A percentile compares a stretch with the other conserved stretches of the same genome.
Conservation (phyloP, 2,329 filamentous ascomycete species). For the Xylariaceae sp. region DNA sequence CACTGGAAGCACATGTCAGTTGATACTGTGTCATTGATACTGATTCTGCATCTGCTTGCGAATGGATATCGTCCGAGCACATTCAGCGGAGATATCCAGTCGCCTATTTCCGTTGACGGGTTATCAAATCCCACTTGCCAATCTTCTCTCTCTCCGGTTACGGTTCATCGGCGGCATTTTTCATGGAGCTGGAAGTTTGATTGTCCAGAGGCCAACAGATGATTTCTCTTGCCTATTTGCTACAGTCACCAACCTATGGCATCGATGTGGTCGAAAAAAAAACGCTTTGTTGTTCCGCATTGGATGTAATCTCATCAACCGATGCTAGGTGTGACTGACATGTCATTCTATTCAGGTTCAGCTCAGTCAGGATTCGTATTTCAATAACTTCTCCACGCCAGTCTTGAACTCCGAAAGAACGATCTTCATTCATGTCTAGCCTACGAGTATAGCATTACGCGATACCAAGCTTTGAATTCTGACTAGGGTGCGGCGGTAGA, state of each 20-base stretch:
- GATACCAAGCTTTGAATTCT: background rate
- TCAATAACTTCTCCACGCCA: background rate
- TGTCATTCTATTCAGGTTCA: background rate
- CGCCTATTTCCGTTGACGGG: background rate
- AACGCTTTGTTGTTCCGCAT: background rate
- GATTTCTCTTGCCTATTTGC: background rate
- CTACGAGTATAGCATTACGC: background rate
- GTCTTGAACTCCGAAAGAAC: too few species aligned
- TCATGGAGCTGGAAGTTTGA: slow-evolving; percentile 3
- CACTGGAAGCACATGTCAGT: background rate
- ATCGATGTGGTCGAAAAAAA: background rate
- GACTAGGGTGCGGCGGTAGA: background rate
- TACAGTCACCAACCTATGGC: background rate
- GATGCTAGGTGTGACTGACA: background rate
- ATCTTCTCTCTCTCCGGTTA: background rate
- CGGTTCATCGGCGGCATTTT: slow-evolving; percentile 8
- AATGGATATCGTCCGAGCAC: background rate
- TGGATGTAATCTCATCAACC: background rate
- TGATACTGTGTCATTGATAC: background rate
- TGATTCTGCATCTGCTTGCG: background rate
- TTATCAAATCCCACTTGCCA: background rate
- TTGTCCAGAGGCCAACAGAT: background rate
- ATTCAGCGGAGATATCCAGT: background rate
- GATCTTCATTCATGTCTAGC: too few species aligned
- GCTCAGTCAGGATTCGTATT: background rate